Percentiles rank a stretch among this genome's conserved stretches.
These are phyloP conservation scores for Mycena galericulata DNA, from an alignment of 768 basidiomycete genomes.

Conservation along the genomic window DNA sequence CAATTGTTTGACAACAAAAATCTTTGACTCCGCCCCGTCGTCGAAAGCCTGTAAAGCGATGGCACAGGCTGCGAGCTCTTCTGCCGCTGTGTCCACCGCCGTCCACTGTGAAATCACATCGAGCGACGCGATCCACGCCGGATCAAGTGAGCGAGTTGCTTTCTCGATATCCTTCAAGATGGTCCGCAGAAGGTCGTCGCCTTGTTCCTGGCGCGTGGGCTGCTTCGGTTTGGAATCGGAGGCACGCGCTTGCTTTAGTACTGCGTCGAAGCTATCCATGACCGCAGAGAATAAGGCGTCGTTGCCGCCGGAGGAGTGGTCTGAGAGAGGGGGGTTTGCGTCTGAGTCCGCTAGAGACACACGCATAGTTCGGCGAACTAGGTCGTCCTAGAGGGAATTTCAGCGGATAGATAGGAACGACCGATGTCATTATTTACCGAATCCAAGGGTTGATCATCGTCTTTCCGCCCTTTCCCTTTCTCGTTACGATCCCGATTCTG, in stretches of 20 bases:
- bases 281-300: not conserved
- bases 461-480: not conserved
- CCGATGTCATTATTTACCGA: not conserved
- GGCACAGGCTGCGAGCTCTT: not conserved
- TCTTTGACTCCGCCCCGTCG: not conserved
- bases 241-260: not conserved
- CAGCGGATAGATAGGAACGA: not conserved
- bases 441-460: not conserved
- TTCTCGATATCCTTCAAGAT: slow-evolving; percentile 4
- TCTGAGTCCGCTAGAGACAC: not conserved
- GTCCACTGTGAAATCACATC: not conserved
- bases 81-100: slow-evolving; percentile 1
- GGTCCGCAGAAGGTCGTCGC: not conserved
- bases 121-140: not conserved
- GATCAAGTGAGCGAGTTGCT: not conserved
- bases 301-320: not conserved
- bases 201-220: not conserved
- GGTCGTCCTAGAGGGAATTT: not conserved
- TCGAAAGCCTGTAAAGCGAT: not conserved
- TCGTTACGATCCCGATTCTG: not conserved
- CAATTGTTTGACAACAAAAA: not conserved
- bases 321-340: not conserved
- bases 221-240: not conserved
- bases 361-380: slow-evolving; percentile 1
- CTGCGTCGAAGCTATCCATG: slow-evolving; percentile 1